A percentile compares a stretch with the other conserved stretches of the same genome.
These are phyloP conservation scores for Penicillium salamii DNA, from an alignment of 495 filamentous ascomycete genomes.

Conservation along the genomic window DNA sequence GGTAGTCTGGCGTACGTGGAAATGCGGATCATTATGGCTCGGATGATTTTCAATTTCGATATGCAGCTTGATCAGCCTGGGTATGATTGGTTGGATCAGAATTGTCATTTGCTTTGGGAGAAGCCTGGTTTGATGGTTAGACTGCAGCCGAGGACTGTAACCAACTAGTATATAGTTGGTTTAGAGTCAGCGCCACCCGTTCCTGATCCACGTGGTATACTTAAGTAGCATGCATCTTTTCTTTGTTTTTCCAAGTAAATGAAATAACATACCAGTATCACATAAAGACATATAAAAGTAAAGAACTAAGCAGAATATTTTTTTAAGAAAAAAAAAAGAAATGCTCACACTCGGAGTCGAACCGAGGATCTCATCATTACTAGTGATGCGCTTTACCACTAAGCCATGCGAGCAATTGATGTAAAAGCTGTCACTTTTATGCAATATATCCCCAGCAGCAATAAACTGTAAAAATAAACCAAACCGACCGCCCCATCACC, in stretches of 20 bases:
- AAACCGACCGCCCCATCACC: neutral
- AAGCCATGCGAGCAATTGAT: conserved; percentile 7
- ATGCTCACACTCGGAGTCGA: conserved; percentile 13
- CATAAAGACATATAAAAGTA: neutral
- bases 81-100: conserved; percentile 35
- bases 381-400: conserved; percentile 13
- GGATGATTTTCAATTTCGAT: conserved; percentile 46
- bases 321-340: neutral
- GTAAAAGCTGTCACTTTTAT: too few relatives aligned
- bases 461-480: neutral
- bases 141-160: too few relatives aligned
- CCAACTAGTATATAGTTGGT: too few relatives aligned
- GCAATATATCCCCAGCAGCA: too few relatives aligned
- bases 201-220: too few relatives aligned
- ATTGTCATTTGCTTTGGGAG: conserved; percentile 36
- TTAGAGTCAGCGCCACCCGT: too few relatives aligned
- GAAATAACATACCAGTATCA: too few relatives aligned
- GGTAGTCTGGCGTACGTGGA: conserved; percentile 43
- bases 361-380: conserved; percentile 14
- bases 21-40: conserved; percentile 39
- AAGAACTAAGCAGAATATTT: too few relatives aligned
- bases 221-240: too few relatives aligned
- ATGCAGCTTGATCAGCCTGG: conserved; percentile 19
- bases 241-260: too few relatives aligned
- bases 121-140: conserved; percentile 36